phyloP scores from a whole-genome alignment of 1,139 yeast genomes.

The Suhomyces panamericanus region DNA sequence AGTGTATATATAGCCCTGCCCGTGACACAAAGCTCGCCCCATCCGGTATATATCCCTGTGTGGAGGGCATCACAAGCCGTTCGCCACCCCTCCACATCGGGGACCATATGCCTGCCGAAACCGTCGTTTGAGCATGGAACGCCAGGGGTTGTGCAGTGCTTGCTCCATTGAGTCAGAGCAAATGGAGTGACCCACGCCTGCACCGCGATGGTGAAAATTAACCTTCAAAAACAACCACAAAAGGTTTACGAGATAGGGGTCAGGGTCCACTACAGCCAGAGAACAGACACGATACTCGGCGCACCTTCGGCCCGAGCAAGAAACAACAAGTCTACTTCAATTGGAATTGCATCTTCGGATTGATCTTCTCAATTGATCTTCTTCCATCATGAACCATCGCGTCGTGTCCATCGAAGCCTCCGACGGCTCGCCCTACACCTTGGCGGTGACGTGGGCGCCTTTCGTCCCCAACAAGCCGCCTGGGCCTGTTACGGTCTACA shows the following conservation, averaged over 20 bases:
- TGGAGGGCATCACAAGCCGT: slow-evolving; percentile 6
- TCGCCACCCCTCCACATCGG: slow-evolving; percentile 3
- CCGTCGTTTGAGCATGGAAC: background rate
- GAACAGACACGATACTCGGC: no score
- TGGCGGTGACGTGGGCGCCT: slow-evolving; percentile 16
- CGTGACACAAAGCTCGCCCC: background rate
- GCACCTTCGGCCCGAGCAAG: no score
- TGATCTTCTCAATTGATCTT: no score
- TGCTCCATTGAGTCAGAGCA: slow-evolving; percentile 4
- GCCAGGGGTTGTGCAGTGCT: slow-evolving; percentile 1
- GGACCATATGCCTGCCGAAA: background rate
- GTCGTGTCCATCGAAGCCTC: background rate
- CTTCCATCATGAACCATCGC: background rate
- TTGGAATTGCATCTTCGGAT: no score
- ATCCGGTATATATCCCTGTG: background rate
- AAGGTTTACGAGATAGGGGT: slow-evolving; percentile 9
- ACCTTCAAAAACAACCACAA: slow-evolving; percentile 4
- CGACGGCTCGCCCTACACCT: slow-evolving; percentile 17
- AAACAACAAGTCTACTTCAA: no score
- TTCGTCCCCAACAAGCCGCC: background rate
- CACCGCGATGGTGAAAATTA: slow-evolving; percentile 2
- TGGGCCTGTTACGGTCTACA: slow-evolving; percentile 18
- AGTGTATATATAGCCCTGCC: background rate
- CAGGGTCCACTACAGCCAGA: slow-evolving; percentile 6
- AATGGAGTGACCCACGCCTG: slow-evolving; percentile 1